Evolutionary conservation across 805 yeast species (phyloP), one percentile per base, ranked within the genome.

Genomic region (Kuraishia ogatae): DNA sequence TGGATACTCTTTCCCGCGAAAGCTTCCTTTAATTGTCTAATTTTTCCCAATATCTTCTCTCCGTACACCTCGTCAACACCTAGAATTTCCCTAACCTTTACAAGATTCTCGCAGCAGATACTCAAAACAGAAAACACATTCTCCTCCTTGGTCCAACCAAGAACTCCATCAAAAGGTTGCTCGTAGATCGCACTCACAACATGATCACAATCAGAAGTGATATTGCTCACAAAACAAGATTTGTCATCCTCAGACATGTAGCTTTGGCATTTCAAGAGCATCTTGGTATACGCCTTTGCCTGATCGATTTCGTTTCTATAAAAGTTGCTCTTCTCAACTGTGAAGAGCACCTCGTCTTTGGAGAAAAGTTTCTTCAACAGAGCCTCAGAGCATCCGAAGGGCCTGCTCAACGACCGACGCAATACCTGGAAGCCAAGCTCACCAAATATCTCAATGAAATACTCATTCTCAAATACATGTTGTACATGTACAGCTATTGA

Each of bases 311-410:
- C 77, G 62, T 84, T 81, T 60, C 83, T 73, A 67, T 83, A 88
- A 47, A 86, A 77, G 60, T 89, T 89, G 54, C 77, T 80, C 61
- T 80, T 81, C 63, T 90, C 97, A 6, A 77, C 68, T 5, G 82
- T 82, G 66, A 89, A 90, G 48, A 90, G 65, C 2, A 74, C 70
- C 20, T 72, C 67, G 21, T 67, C 71, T 5, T 58, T 55, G 8
- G 55, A 35, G 1, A 61, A 29, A 6, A 68, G 64, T 1, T 56
- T 49, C n/a, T 56, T 20, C 3, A 57, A 50, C 1, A 67, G 57
- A 13, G n/a, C 13, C 17, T 35, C n/a, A 10, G 43, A 17, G 13
- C 43, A 35, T 35, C 43, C 43, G 13, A 35, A 35, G 6, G 43
- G 43, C 43, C 13, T 35, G 43, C 43, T 35, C 43, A 35, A 15